Evolutionary conservation across 139 green algal species (phyloP).

Genomic region (Chlamydomonas asymmetrica): DNA sequence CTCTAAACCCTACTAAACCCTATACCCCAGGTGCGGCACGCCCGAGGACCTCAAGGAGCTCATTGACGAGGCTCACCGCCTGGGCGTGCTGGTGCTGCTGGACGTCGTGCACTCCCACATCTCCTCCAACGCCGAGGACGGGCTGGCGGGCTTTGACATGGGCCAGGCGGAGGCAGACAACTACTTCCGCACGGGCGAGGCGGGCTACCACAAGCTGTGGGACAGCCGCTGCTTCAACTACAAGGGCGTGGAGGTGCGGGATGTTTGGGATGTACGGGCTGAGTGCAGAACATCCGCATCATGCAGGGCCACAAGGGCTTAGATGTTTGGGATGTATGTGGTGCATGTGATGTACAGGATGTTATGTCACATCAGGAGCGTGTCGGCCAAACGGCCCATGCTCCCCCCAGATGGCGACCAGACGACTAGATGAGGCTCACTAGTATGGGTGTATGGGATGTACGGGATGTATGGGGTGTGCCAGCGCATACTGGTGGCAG

Average conservation of each 20-base stretch:
- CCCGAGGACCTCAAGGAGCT: constrained; percentile 85
- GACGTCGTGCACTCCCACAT: constrained; percentile 95
- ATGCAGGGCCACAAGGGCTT: too few species aligned
- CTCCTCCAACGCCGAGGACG: constrained; percentile 84
- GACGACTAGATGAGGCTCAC: too few species aligned
- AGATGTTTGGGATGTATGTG: too few species aligned
- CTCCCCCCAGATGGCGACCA: too few species aligned
- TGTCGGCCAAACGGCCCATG: too few species aligned
- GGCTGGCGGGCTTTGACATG: constrained; percentile 92
- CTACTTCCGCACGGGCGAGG: constrained; percentile 86
- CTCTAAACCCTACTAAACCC: background rate
- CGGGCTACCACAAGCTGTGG: constrained; percentile 90
- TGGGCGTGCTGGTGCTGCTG: constrained; percentile 90
- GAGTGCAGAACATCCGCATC: constrained; percentile 4
- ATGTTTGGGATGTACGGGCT: background rate
- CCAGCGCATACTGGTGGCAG: too few species aligned
- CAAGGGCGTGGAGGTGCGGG: constrained; percentile 64
- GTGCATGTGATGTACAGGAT: background rate
- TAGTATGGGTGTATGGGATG: too few species aligned
- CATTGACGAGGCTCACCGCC: constrained; percentile 87
- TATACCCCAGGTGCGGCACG: constrained; percentile 53
- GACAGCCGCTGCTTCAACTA: constrained; percentile 93
- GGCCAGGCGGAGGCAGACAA: constrained; percentile 70
- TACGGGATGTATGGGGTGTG: too few species aligned
- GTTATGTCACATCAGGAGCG: too few species aligned